Conservation (phyloP, 345 rosid species). For the Murraya koenigii region DNA sequence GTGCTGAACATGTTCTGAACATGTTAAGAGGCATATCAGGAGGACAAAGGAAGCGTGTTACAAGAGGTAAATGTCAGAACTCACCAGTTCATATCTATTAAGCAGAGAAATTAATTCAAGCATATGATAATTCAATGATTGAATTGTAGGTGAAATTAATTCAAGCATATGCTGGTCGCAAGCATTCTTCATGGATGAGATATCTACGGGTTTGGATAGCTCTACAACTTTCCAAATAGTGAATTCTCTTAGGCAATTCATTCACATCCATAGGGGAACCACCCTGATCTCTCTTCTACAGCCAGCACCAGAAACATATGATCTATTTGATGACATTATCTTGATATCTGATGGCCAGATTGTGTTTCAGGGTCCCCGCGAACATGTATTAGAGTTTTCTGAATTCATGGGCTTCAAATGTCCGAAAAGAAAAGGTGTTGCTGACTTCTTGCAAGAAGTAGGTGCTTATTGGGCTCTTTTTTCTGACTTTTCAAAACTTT, state of each 20-base stretch:
- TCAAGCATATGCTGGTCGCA: slow-evolving; percentile 40
- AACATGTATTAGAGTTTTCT: slow-evolving; percentile 20
- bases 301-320: slow-evolving; percentile 78
- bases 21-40: slow-evolving; percentile 81
- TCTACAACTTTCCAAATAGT: slow-evolving; percentile 79
- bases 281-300: slow-evolving; percentile 74
- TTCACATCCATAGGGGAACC: slow-evolving; percentile 61
- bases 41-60: slow-evolving; percentile 75
- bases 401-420: slow-evolving; percentile 25
- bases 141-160: slow-evolving; percentile 48
- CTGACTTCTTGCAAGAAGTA: slow-evolving; percentile 37
- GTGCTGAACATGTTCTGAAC: too few relatives aligned
- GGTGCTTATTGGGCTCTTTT: neutral
- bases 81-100: neutral
- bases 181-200: slow-evolving; percentile 66
- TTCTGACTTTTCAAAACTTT: neutral
- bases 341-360: slow-evolving; percentile 62
- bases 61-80: slow-evolving; percentile 47
- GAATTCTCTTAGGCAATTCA: slow-evolving; percentile 57
- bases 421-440: slow-evolving; percentile 27
- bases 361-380: slow-evolving; percentile 21
- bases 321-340: slow-evolving; percentile 72
- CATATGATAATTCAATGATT: neutral
- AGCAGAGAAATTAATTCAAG: neutral
- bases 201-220: slow-evolving; percentile 79